A percentile compares a stretch with the other conserved stretches of the same genome.
Evolutionary conservation across 768 basidiomycete genomes (phyloP).

Genomic region (Lactarius sanguifluus): DNA sequence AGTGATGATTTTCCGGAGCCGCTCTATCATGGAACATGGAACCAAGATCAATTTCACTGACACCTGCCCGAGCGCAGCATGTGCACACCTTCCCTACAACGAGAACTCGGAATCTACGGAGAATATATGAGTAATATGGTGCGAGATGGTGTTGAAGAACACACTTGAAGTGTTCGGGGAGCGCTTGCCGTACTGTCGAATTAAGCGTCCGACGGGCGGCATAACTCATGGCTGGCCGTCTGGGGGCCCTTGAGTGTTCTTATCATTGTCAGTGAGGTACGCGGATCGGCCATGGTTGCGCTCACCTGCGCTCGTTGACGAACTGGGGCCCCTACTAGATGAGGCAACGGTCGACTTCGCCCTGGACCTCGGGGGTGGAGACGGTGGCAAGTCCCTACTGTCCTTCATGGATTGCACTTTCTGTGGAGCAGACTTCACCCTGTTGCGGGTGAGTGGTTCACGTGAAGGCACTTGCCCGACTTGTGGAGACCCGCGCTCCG

Average conservation of each 20-base stretch:
- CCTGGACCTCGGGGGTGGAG: background rate
- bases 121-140: background rate
- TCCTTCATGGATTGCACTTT: background rate
- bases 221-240: too few relatives aligned
- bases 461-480: background rate
- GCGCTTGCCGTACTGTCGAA: background rate
- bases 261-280: background rate
- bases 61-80: too few relatives aligned
- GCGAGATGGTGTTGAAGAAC: background rate
- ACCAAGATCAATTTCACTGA: background rate
- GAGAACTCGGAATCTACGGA: conserved; percentile 21
- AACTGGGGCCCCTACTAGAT: background rate
- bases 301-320: background rate
- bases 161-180: conserved; percentile 15
- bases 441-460: background rate
- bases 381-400: background rate
- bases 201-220: background rate
- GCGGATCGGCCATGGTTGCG: background rate
- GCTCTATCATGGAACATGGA: background rate
- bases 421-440: background rate
- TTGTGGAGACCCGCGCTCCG: background rate
- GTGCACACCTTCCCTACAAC: conserved; percentile 17
- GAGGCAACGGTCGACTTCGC: background rate
- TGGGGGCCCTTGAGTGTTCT: background rate
- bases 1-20: conserved; percentile 22